These are phyloP conservation scores for Cystofilobasidium ferigula DNA, from an alignment of 768 basidiomycete genomes.

Conservation along the genomic window DNA sequence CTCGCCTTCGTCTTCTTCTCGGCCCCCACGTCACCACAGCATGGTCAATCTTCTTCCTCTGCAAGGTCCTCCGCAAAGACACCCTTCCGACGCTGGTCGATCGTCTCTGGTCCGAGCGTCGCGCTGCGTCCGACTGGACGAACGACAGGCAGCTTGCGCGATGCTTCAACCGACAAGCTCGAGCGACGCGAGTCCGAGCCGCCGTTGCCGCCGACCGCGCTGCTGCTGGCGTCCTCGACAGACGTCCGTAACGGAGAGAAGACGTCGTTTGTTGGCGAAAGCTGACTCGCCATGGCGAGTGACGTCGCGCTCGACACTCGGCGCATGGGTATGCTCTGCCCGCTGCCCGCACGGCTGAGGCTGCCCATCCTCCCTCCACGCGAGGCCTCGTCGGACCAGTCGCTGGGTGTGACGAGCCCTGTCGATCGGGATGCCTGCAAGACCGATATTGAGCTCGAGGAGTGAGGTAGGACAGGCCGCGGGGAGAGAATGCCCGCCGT, in stretches of 20 bases:
- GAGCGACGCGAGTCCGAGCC: background rate
- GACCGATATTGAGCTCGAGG: background rate
- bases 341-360: background rate
- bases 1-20: no score
- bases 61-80: no score
- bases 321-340: background rate
- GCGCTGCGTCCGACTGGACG: background rate
- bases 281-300: background rate
- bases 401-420: background rate
- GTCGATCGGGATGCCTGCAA: background rate
- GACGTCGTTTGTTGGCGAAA: background rate
- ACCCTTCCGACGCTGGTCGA: no score
- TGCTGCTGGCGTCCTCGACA: background rate
- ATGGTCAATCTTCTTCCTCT: no score
- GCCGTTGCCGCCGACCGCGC: background rate
- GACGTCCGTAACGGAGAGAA: background rate
- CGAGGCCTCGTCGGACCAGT: background rate
- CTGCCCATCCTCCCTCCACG: background rate
- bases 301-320: background rate
- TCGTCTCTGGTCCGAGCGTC: background rate
- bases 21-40: no score
- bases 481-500: slow-evolving; percentile 16
- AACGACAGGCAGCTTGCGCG: background rate
- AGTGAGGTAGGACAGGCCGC: background rate
- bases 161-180: background rate